phyloP scores from a whole-genome alignment of 768 basidiomycete genomes.

The Sistotremastrum suecicum region DNA sequence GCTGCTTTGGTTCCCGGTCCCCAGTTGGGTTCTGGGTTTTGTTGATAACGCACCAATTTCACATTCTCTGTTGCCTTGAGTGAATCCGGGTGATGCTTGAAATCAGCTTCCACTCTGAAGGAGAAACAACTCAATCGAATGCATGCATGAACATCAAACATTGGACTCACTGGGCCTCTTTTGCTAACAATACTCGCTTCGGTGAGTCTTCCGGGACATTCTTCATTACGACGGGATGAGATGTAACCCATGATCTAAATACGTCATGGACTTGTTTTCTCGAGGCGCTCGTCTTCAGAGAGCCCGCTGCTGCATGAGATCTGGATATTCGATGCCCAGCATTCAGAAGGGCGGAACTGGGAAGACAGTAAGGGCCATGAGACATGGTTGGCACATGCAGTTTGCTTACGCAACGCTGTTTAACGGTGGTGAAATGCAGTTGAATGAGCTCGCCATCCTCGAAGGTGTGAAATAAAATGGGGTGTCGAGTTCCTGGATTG shows the following conservation, averaged over 20 bases:
- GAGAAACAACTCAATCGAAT: not conserved
- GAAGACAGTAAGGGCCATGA: constrained; percentile 1
- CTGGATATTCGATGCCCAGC: constrained; percentile 76
- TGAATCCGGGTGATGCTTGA: constrained; percentile 57
- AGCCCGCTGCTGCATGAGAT: constrained; percentile 81
- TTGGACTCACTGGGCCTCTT: constrained; percentile 45
- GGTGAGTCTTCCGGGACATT: constrained; percentile 70
- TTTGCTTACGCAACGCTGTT: constrained; percentile 56
- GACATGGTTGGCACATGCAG: not conserved
- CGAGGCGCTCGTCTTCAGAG: constrained; percentile 79
- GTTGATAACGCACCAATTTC: constrained; percentile 79
- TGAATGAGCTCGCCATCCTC: constrained; percentile 68
- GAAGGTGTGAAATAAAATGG: constrained; percentile 86
- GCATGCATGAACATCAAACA: not conserved
- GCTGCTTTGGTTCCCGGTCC: constrained; percentile 66
- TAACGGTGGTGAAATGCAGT: constrained; percentile 63
- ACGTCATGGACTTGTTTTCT: constrained; percentile 63
- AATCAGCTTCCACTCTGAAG: constrained; percentile 50
- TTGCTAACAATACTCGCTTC: constrained; percentile 48
- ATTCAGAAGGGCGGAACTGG: constrained; percentile 79
- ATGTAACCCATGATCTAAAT: constrained; percentile 73
- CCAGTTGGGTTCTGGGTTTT: constrained; percentile 87
- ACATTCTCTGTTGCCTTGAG: constrained; percentile 45
- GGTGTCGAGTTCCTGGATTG: constrained; percentile 48
- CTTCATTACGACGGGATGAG: constrained; percentile 69